These are phyloP conservation scores for Prunus davidiana DNA, from an alignment of 306 rosid species.

Conservation along the genomic window DNA sequence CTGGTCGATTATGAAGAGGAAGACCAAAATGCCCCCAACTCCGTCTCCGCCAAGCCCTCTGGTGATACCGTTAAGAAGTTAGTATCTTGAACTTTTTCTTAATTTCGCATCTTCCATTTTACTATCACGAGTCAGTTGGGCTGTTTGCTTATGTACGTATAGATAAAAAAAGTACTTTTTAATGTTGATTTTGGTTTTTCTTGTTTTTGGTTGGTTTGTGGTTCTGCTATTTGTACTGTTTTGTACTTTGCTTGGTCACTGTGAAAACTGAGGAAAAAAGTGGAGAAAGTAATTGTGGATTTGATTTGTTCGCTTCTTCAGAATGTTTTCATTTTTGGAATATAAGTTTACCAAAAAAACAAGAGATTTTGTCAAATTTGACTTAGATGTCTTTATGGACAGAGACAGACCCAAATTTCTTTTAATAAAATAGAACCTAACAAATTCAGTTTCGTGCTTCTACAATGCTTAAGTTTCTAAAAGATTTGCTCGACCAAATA, in stretches of 20 bases:
- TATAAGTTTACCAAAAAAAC: too few relatives aligned
- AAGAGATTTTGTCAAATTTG: background rate
- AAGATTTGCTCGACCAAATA: background rate
- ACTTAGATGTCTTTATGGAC: background rate
- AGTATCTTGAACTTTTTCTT: slow-evolving; percentile 11
- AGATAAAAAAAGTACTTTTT: background rate
- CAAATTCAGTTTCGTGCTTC: background rate
- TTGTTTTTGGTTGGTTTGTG: background rate
- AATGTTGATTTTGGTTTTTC: background rate
- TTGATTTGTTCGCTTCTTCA: background rate
- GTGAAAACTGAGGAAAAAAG: background rate
- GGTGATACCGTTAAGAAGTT: slow-evolving; percentile 59
- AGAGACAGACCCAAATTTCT: background rate
- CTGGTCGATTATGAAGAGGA: slow-evolving; percentile 72
- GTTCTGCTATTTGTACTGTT: background rate
- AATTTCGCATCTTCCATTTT: background rate
- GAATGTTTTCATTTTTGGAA: too few relatives aligned
- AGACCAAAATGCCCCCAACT: slow-evolving; percentile 56
- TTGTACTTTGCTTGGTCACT: background rate
- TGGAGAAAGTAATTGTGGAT: background rate
- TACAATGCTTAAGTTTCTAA: background rate
- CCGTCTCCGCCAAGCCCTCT: slow-evolving; percentile 44
- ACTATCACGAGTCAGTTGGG: background rate
- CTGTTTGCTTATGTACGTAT: background rate
- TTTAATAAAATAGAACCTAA: background rate